phyloP scores from a whole-genome alignment of 768 basidiomycete species.

The Naganishia antarctica region DNA sequence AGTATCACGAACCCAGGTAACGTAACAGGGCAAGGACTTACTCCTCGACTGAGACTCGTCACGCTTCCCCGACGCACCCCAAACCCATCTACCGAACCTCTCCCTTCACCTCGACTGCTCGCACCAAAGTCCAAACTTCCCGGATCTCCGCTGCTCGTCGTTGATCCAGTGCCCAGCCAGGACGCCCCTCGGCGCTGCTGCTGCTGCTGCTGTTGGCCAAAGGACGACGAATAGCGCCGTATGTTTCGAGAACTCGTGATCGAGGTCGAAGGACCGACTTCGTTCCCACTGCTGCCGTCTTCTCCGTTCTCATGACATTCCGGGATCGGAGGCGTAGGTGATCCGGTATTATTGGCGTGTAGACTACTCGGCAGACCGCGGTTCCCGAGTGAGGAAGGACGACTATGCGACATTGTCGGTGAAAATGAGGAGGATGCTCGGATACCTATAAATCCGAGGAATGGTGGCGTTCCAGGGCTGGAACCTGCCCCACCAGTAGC shows the following conservation, averaged over 20 bases:
- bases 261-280: neutral
- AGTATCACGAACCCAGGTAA: neutral
- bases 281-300: neutral
- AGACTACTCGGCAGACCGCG: neutral
- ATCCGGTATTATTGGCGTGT: neutral
- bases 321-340: conserved; percentile 22
- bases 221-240: conserved; percentile 44
- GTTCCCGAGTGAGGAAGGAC: neutral
- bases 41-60: conserved; percentile 8
- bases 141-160: conserved; percentile 40
- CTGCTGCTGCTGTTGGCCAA: conserved; percentile 32
- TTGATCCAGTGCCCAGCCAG: conserved; percentile 31
- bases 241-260: conserved; percentile 34
- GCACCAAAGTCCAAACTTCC: conserved; percentile 27
- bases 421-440: conserved; percentile 8
- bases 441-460: conserved; percentile 31
- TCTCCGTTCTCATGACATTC: conserved; percentile 21
- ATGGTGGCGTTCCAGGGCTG: conserved; percentile 36
- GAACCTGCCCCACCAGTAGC: conserved; percentile 18
- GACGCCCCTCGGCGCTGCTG: conserved; percentile 20
- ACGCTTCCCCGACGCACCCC: conserved; percentile 22
- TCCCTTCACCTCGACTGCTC: neutral
- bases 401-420: neutral
- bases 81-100: conserved; percentile 4
- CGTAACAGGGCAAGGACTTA: too few relatives aligned